These are phyloP conservation scores for Tephrocybe sp. DNA, from an alignment of 768 basidiomycete genomes.

Conservation along the genomic window DNA sequence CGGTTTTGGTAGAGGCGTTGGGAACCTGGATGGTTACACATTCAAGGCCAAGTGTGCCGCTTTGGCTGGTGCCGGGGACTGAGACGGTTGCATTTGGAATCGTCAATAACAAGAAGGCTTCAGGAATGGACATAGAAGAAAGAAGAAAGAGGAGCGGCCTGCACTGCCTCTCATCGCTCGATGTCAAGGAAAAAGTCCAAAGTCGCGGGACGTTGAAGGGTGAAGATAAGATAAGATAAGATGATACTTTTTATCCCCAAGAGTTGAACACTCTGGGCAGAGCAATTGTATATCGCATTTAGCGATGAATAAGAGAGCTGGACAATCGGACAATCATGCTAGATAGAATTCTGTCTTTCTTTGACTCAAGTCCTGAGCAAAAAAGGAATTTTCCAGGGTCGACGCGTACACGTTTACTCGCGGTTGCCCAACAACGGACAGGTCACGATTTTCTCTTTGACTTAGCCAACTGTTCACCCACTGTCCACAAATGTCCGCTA, in stretches of 20 bases:
- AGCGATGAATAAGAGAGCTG: too few species aligned
- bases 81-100: constrained; percentile 48
- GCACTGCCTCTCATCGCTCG: not conserved
- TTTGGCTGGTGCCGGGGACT: constrained; percentile 28
- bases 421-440: too few species aligned
- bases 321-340: too few species aligned
- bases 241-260: not conserved
- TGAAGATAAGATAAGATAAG: constrained; percentile 15
- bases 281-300: too few species aligned
- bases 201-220: not conserved
- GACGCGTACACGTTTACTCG: too few species aligned
- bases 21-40: constrained; percentile 55
- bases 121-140: constrained; percentile 20
- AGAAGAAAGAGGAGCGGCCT: not conserved
- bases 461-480: not conserved
- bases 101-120: constrained; percentile 57
- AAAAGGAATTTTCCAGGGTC: too few species aligned
- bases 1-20: constrained; percentile 27
- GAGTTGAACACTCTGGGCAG: not conserved
- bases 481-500: constrained; percentile 3
- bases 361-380: too few species aligned
- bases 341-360: too few species aligned
- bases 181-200: not conserved
- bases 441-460: constrained; percentile 6
- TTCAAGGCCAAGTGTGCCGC: constrained; percentile 54